A percentile compares a stretch with the other conserved stretches of the same genome.
Evolutionary conservation across 129 eudicot genomes (phyloP).

Genomic region (Flaveria trinervia): DNA sequence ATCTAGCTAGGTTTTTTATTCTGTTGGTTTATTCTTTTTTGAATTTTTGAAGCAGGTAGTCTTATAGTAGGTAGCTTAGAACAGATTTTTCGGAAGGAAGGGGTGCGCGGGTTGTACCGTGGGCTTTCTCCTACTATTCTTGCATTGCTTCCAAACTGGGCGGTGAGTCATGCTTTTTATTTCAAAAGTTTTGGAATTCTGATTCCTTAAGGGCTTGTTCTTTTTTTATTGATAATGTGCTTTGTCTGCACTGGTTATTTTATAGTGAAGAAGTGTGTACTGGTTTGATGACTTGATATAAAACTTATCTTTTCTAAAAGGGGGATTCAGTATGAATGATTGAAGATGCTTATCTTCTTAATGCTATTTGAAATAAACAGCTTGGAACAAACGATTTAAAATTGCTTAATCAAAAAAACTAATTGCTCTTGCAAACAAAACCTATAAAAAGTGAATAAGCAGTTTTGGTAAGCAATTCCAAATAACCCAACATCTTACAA

Average conservation of each 20-base stretch:
- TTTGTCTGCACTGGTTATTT: neutral
- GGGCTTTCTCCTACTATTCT: slow-evolving; percentile 93
- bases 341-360: too few relatives aligned
- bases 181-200: neutral
- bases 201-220: slow-evolving; percentile 1
- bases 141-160: slow-evolving; percentile 98
- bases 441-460: neutral
- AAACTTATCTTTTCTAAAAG: neutral
- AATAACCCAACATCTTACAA: neutral
- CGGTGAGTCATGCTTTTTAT: slow-evolving; percentile 59
- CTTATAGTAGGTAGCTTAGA: slow-evolving; percentile 81
- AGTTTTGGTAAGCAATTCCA: neutral
- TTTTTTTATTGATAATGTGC: neutral
- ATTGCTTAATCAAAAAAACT: neutral
- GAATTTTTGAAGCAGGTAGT: slow-evolving; percentile 57
- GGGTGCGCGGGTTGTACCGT: slow-evolving; percentile 94
- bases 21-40: neutral
- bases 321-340: neutral
- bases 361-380: neutral
- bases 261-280: neutral
- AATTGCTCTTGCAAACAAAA: neutral
- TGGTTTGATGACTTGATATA: neutral
- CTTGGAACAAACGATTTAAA: neutral
- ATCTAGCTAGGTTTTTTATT: slow-evolving; percentile 3
- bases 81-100: slow-evolving; percentile 80